These are phyloP conservation scores for Tolypocladium capitatum DNA, from an alignment of 2,329 filamentous ascomycete genomes.

Conservation along the genomic window DNA sequence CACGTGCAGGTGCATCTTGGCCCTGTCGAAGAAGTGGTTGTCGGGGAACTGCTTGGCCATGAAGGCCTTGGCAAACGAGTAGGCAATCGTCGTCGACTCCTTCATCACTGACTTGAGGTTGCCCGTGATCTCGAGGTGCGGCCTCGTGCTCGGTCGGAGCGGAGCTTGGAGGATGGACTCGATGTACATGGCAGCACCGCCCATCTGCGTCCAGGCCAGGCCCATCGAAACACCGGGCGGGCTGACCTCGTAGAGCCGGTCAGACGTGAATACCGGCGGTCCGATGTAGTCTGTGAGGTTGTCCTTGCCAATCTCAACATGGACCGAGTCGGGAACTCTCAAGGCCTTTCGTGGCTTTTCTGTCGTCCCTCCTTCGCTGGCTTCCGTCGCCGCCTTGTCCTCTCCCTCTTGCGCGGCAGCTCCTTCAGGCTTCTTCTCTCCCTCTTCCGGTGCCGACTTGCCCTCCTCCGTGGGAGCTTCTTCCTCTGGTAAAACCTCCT, in stretches of 20 bases:
- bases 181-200: constrained; percentile 90
- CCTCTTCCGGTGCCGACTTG: constrained; percentile 61
- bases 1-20: constrained; percentile 88
- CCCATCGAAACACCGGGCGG: constrained; percentile 96
- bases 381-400: constrained; percentile 15
- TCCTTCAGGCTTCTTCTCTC: constrained; percentile 54
- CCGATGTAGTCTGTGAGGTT: constrained; percentile 96
- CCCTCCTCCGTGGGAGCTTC: constrained; percentile 76
- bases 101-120: constrained; percentile 98
- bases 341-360: constrained; percentile 63
- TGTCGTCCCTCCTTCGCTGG: constrained; percentile 30
- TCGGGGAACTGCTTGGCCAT: constrained; percentile 75
- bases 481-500: constrained; percentile 67
- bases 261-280: constrained; percentile 87
- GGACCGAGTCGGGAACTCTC: constrained; percentile 73
- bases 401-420: constrained; percentile 22
- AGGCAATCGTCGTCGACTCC: constrained; percentile 88
- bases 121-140: constrained; percentile 79
- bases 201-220: constrained; percentile 94
- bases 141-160: constrained; percentile 58
- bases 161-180: constrained; percentile 88
- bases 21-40: constrained; percentile 94
- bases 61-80: constrained; percentile 85
- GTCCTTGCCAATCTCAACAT: constrained; percentile 74
- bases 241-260: constrained; percentile 86